Conservation (phyloP, 345 rosid genomes). For the Cardiospermum halicacabum region DNA sequence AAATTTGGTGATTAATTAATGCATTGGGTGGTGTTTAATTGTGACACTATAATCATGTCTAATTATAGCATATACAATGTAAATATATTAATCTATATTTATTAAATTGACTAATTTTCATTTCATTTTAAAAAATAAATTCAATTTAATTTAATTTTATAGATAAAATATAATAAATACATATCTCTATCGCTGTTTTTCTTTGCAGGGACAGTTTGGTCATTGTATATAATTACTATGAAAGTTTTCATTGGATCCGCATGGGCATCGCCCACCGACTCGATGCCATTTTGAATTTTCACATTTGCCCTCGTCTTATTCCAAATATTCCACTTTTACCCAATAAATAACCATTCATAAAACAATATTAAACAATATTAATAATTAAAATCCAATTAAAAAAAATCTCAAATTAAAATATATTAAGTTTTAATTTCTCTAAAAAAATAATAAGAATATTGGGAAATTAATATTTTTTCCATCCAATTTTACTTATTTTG, state of each 20-base stretch:
- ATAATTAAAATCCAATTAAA: no score
- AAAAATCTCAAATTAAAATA: no score
- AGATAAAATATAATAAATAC: not conserved
- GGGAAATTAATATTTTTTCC: no score
- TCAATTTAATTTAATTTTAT: not conserved
- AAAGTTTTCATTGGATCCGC: conserved; percentile 7
- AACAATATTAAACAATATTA: no score
- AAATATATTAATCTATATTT: not conserved
- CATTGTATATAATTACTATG: not conserved
- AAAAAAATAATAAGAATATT: no score
- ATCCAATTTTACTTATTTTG: no score
- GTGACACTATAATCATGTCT: no score
- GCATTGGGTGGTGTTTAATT: no score
- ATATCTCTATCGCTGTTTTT: not conserved
- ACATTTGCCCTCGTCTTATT: not conserved
- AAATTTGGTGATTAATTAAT: not conserved
- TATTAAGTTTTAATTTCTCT: no score
- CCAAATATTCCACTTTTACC: not conserved
- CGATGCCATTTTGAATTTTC: not conserved
- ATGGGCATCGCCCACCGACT: conserved; percentile 17
- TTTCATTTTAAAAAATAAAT: not conserved
- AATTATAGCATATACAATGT: no score
- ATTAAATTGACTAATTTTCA: not conserved
- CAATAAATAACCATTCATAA: not conserved
- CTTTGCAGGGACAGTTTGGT: conserved; percentile 9